Conservation (phyloP, 176 grass and related monocot species). For the Calamus simplicifolius region DNA sequence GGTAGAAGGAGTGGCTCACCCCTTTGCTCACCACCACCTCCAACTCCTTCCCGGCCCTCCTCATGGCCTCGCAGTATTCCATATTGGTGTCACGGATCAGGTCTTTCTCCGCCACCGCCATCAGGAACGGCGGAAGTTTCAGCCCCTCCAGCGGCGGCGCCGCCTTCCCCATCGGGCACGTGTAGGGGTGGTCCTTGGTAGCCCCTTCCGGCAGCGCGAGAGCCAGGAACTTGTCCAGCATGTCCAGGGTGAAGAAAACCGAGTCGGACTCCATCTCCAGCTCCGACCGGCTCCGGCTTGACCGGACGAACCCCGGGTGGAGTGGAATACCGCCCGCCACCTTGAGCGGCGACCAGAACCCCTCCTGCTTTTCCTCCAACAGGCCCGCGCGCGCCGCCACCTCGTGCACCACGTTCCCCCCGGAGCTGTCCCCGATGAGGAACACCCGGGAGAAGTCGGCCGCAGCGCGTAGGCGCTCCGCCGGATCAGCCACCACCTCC, state of each 20-base stretch:
- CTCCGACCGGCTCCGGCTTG: slow-evolving; percentile 67
- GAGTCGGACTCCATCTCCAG: slow-evolving; percentile 33
- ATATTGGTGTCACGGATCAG: slow-evolving; percentile 68
- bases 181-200: slow-evolving; percentile 76
- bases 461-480: neutral
- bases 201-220: slow-evolving; percentile 51
- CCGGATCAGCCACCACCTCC: neutral
- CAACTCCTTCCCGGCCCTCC: slow-evolving; percentile 56
- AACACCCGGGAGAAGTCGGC: slow-evolving; percentile 49
- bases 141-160: slow-evolving; percentile 53
- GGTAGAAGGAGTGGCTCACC: slow-evolving; percentile 88
- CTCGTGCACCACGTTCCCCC: slow-evolving; percentile 40
- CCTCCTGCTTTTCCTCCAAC: neutral
- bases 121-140: slow-evolving; percentile 49
- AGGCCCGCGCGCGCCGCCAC: slow-evolving; percentile 26
- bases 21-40: slow-evolving; percentile 52
- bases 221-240: slow-evolving; percentile 67
- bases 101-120: slow-evolving; percentile 63
- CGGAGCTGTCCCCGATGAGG: slow-evolving; percentile 40
- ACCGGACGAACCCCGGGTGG: slow-evolving; percentile 72
- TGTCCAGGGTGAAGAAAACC: slow-evolving; percentile 82
- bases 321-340: slow-evolving; percentile 61
- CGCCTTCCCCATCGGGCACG: slow-evolving; percentile 60
- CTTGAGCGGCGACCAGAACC: slow-evolving; percentile 38
- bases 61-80: slow-evolving; percentile 67